Base-by-base conservation (phyloP, 2,329 filamentous ascomycete species). In the Fusarium caatingaense region DNA sequence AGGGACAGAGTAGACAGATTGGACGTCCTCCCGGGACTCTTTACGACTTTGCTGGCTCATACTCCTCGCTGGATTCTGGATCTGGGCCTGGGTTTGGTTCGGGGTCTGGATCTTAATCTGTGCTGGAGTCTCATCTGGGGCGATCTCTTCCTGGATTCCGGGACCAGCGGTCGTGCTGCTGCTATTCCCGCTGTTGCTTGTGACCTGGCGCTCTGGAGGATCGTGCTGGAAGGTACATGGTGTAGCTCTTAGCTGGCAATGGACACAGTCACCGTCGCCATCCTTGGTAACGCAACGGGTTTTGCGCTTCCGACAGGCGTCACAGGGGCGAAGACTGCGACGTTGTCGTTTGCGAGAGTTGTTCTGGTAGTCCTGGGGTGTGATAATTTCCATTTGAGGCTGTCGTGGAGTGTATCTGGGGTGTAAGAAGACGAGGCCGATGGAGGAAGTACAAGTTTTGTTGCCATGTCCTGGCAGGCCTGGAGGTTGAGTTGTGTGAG, bases 221-320 rank as follows among this genome's bases (percentile, higher is more conserved):
- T 76, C 74, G 55, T 76, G 75, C 37, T 76, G 74, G 42, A 77
- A 77, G 48, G 76, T 77, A 54, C 76, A 77, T 6, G 72, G 64
- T 9, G 74, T 76, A 10, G 72, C 66, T 44, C 72, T 66, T 44
- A 76, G 68, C 64, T 76, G 74, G 65, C 76, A 76, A 48, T 76
- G 73, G 21, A 76, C 72, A 60, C 76, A 76, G 46, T 74, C 68
- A 13, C 68, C 63, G 18, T 76, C 70, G 53, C 74, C 75, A n/a
- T 76, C 69, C 42, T 75, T 74, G 25, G 73, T 76, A n/a, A 78
- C 74, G 65, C 77, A 78, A 50, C 77, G 76, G 49, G 75, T 77
- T 65, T 79, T 79, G 53, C 77, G 70, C 71, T 75, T 77, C 34
- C 77, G 76, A 44, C 77, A 79, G 49, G 77, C 74, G 40, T 78